A percentile compares a stretch with the other conserved stretches of the same genome.
Conservation (phyloP, 768 basidiomycete species). For the Rhodotorula graminis region DNA sequence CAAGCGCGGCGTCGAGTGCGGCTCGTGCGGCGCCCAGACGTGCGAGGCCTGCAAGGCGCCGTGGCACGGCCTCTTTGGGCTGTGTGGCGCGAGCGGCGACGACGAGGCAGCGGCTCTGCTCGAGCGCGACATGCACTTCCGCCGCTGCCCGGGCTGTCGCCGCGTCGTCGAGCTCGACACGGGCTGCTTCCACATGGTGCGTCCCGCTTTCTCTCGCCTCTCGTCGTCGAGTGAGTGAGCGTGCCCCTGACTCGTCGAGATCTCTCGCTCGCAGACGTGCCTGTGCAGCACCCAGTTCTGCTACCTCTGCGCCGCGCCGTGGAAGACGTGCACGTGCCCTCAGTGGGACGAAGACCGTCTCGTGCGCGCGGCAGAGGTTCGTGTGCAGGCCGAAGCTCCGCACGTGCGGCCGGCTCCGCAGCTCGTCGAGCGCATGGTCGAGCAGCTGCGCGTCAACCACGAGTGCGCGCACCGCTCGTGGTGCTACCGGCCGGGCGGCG, state of each 20-base stretch:
- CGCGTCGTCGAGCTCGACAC: conserved; percentile 57
- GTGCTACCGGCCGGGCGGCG: not conserved
- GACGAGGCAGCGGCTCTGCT: conserved; percentile 52
- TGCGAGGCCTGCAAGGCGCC: not conserved
- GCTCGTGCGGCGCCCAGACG: not conserved
- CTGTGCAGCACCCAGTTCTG: conserved; percentile 57
- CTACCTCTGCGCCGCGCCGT: conserved; percentile 59
- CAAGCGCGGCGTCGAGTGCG: conserved; percentile 4
- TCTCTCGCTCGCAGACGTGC: conserved; percentile 46
- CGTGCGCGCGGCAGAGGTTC: conserved; percentile 47
- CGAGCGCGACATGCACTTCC: conserved; percentile 55
- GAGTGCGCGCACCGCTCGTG: not conserved
- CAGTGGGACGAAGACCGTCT: conserved; percentile 62
- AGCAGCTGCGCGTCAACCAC: no score
- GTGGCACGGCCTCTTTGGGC: conserved; percentile 10
- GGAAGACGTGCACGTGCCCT: conserved; percentile 61
- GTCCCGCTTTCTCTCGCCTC: not conserved
- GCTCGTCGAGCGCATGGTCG: no score
- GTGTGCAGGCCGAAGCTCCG: no score
- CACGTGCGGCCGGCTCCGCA: no score
- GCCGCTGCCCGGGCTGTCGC: conserved; percentile 61
- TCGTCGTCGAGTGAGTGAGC: no score
- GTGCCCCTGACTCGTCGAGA: not conserved
- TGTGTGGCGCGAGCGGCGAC: conserved; percentile 46
- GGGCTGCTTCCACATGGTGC: conserved; percentile 60